Percentiles rank a stretch among this genome's conserved stretches.
Conservation (phyloP, 2,329 filamentous ascomycete species). For the Colletotrichum sp. region DNA sequence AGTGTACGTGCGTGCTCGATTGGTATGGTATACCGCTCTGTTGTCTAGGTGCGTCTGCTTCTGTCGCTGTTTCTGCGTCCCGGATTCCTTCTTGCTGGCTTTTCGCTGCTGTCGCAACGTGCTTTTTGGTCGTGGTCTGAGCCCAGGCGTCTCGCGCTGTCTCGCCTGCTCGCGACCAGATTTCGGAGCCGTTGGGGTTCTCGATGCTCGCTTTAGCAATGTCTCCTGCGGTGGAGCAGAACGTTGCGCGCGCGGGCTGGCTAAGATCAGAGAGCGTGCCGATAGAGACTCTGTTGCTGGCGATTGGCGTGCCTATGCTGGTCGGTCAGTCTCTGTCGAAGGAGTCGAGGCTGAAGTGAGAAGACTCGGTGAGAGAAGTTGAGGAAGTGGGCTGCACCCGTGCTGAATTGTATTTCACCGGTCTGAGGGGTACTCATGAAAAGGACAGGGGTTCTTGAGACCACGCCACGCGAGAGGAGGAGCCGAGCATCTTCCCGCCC, state of each 20-base stretch:
- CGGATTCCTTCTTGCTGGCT: background rate
- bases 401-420: conserved; percentile 46
- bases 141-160: conserved; percentile 2
- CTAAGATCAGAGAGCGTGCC: conserved; percentile 19
- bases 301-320: conserved; percentile 21
- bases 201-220: conserved; percentile 17
- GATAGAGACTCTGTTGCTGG: conserved; percentile 19
- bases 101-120: conserved; percentile 4
- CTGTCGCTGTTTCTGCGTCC: background rate
- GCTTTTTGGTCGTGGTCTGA: conserved; percentile 13
- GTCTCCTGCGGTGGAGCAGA: conserved; percentile 20
- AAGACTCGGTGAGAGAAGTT: conserved; percentile 44
- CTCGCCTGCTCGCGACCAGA: background rate
- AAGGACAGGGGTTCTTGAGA: conserved; percentile 30
- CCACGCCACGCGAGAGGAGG: conserved; percentile 24
- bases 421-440: conserved; percentile 44
- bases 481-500: conserved; percentile 22
- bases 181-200: background rate
- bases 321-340: conserved; percentile 22
- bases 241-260: conserved; percentile 13
- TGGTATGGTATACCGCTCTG: conserved; percentile 7
- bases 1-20: background rate
- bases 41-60: conserved; percentile 11
- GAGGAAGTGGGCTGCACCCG: conserved; percentile 35
- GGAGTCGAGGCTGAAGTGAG: conserved; percentile 39